phyloP scores from a whole-genome alignment of 1,284 basidiomycete genomes.

The Cutaneotrichosporon daszewskae region DNA sequence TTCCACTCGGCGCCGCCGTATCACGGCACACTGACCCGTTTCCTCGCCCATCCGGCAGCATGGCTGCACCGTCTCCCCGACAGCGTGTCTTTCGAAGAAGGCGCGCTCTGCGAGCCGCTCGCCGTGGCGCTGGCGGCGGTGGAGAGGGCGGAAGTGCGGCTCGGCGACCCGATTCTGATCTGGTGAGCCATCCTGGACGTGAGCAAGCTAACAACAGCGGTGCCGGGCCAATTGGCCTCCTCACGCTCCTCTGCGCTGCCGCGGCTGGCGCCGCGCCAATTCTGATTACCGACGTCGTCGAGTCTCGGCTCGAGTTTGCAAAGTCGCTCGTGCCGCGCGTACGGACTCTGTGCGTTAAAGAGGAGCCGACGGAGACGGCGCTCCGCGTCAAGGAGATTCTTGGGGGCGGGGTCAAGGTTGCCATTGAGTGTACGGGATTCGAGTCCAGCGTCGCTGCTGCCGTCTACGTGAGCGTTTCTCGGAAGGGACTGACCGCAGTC shows the following conservation, averaged over 20 bases:
- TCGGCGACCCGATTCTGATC: conserved; percentile 50
- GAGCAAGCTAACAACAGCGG: conserved; percentile 25
- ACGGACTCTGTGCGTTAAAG: conserved; percentile 44
- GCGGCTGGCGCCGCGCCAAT: conserved; percentile 54
- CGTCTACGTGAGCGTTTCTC: conserved; percentile 53
- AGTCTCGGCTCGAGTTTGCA: conserved; percentile 52
- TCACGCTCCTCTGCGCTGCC: conserved; percentile 50
- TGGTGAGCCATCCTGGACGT: conserved; percentile 32
- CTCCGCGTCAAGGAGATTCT: conserved; percentile 36
- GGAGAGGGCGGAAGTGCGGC: conserved; percentile 48
- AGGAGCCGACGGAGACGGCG: no score
- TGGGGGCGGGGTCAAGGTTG: conserved; percentile 31
- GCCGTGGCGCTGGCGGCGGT: conserved; percentile 52
- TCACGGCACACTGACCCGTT: conserved; percentile 50
- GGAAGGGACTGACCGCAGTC: conserved; percentile 26
- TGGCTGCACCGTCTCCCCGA: conserved; percentile 54
- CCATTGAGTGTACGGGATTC: conserved; percentile 62
- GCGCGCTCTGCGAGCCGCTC: conserved; percentile 52
- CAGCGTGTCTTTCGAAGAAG: conserved; percentile 51
- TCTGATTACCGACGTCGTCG: conserved; percentile 52
- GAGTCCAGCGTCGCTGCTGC: conserved; percentile 78
- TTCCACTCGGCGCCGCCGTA: conserved; percentile 51
- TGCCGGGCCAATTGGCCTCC: conserved; percentile 52
- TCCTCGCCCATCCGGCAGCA: conserved; percentile 52
- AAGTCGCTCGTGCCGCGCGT: conserved; percentile 51